Percentiles rank a stretch among this genome's conserved stretches.
Evolutionary conservation across 768 basidiomycete species (phyloP).

Genomic region (Antrodiella citrinella): DNA sequence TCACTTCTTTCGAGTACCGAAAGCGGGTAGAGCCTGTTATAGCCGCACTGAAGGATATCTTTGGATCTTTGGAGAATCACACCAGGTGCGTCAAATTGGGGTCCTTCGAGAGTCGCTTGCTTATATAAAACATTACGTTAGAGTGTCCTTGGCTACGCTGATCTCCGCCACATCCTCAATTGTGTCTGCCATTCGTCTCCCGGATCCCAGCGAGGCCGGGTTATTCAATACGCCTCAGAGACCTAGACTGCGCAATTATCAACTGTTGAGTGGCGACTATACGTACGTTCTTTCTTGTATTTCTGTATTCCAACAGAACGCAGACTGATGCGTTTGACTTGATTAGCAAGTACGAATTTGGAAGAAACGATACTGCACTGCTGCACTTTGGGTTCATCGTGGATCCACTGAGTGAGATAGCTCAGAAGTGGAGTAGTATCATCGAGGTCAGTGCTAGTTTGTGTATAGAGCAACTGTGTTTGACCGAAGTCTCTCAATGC

Average conservation of each 20-base stretch:
- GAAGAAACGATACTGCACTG: conserved; percentile 58
- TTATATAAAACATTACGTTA: too few relatives aligned
- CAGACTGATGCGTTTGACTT: conserved; percentile 6
- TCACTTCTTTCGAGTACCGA: conserved; percentile 67
- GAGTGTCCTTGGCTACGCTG: conserved; percentile 47
- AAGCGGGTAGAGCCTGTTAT: conserved; percentile 66
- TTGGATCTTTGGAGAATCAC: conserved; percentile 3
- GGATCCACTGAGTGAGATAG: conserved; percentile 78
- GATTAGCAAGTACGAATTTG: conserved; percentile 58
- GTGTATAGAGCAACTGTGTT: too few relatives aligned
- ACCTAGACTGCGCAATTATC: conserved; percentile 55
- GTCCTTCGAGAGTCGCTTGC: conserved; percentile 19
- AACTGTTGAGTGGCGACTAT: conserved; percentile 47
- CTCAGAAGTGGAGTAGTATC: conserved; percentile 81
- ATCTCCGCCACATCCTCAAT: conserved; percentile 64
- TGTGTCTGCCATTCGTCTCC: conserved; percentile 59
- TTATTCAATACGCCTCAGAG: conserved; percentile 59
- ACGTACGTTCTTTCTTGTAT: conserved; percentile 43
- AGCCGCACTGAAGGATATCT: conserved; percentile 50
- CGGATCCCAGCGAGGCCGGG: conserved; percentile 66
- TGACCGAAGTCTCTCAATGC: too few relatives aligned
- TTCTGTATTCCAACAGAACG: conserved; percentile 2
- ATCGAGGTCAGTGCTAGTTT: conserved; percentile 44
- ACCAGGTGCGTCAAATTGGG: conserved; percentile 5
- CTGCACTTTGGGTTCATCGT: conserved; percentile 66